Conservation (phyloP, 164 flowering plant species). For the Stephania japonica region DNA sequence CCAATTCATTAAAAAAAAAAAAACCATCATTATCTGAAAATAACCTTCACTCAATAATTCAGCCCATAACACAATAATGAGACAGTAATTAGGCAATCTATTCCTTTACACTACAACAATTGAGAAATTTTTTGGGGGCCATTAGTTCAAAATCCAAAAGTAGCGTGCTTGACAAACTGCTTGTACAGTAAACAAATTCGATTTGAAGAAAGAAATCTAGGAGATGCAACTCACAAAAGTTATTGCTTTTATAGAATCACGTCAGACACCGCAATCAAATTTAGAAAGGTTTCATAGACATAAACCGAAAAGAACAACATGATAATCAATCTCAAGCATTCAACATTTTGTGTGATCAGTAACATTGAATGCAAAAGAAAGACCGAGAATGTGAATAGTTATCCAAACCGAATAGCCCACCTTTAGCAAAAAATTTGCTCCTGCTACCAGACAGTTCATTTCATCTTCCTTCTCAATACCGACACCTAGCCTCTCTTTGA, state of each 20-base stretch:
- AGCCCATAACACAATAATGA: not conserved
- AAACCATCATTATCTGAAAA: not conserved
- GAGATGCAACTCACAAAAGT: not conserved
- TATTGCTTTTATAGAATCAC: not conserved
- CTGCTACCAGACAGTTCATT: slow-evolving; percentile 93
- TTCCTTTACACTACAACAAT: not conserved
- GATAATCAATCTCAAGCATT: not conserved
- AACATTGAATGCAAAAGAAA: not conserved
- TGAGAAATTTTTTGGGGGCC: not conserved
- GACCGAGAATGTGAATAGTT: not conserved
- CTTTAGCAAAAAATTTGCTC: slow-evolving; percentile 95
- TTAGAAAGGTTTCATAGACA: not conserved
- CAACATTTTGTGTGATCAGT: not conserved
- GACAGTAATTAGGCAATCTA: not conserved
- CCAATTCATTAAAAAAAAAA: not conserved
- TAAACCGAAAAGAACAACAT: not conserved
- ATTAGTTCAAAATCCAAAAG: not conserved
- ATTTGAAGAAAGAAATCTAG: no score
- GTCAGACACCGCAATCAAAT: not conserved
- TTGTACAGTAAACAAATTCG: no score
- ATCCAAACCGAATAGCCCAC: slow-evolving; percentile 22
- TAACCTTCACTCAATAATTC: not conserved
- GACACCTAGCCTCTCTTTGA: slow-evolving; percentile 92
- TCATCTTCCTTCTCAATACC: slow-evolving; percentile 97
- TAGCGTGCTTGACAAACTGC: not conserved